A percentile compares a stretch with the other conserved stretches of the same genome.
Evolutionary conservation across 78 protist species (phyloP).

Genomic region (Bigelowiella natans): DNA sequence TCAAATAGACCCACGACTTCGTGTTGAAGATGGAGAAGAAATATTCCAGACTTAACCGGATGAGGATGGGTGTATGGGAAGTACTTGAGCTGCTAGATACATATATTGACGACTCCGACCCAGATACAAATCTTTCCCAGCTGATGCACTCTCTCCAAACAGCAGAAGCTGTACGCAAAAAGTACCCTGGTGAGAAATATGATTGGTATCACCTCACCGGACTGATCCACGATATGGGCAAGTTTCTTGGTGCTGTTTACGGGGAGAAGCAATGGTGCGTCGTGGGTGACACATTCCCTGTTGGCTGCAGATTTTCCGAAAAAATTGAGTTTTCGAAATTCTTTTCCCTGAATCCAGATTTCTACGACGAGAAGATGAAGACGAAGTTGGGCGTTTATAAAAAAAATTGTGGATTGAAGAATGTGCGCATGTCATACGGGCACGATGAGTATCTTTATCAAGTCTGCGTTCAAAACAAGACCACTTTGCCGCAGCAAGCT

Average conservation of each 20-base stretch:
- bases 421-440: constrained; percentile 70
- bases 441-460: constrained; percentile 57
- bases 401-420: constrained; percentile 52
- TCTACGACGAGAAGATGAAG: constrained; percentile 6
- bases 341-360: constrained; percentile 4
- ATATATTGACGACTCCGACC: constrained; percentile 49
- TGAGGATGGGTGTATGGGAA: constrained; percentile 11
- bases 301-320: constrained; percentile 53
- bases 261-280: constrained; percentile 71
- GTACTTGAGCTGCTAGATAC: constrained; percentile 28
- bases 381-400: constrained; percentile 57
- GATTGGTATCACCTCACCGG: constrained; percentile 77
- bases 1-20: too few species aligned
- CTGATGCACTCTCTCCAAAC: constrained; percentile 64
- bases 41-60: too few species aligned
- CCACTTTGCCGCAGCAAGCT: constrained; percentile 60
- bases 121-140: constrained; percentile 39
- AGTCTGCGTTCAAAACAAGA: constrained; percentile 2
- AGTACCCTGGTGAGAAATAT: constrained; percentile 36
- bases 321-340: constrained; percentile 47
- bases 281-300: constrained; percentile 78
- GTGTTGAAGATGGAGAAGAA: too few species aligned
- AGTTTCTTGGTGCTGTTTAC: constrained; percentile 26
- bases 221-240: constrained; percentile 75
- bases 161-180: constrained; percentile 60